These are phyloP conservation scores for Neonectria neomacrospora DNA, from an alignment of 2,329 filamentous ascomycete genomes.

Conservation along the genomic window DNA sequence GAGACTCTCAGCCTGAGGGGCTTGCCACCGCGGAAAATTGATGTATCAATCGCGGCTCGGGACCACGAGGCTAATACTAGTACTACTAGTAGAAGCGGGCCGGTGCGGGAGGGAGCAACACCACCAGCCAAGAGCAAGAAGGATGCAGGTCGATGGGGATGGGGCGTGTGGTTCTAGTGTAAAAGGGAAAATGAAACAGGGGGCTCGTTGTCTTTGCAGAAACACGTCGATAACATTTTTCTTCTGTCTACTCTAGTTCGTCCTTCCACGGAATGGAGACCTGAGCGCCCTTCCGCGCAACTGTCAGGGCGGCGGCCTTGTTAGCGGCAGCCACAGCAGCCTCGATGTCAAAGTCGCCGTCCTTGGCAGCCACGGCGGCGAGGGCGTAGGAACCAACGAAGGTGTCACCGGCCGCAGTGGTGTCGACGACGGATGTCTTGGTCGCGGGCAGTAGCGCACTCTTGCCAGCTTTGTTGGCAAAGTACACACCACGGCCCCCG, in stretches of 20 bases:
- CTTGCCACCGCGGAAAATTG: slow-evolving; percentile 32
- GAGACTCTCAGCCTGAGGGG: slow-evolving; percentile 37
- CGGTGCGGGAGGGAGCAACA: slow-evolving; percentile 24
- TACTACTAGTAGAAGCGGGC: slow-evolving; percentile 14
- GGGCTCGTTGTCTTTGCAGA: slow-evolving; percentile 11
- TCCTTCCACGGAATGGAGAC: slow-evolving; percentile 58
- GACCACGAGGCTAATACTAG: slow-evolving; percentile 20
- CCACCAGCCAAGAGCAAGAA: slow-evolving; percentile 37
- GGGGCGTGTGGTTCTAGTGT: slow-evolving; percentile 46
- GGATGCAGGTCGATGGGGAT: slow-evolving; percentile 44
- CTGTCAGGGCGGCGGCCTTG: slow-evolving; percentile 55
- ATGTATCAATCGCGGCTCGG: slow-evolving; percentile 27
- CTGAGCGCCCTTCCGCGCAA: slow-evolving; percentile 56
- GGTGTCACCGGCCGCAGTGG: slow-evolving; percentile 93
- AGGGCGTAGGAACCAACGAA: slow-evolving; percentile 92
- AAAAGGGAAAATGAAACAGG: neutral
- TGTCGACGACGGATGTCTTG: slow-evolving; percentile 85
- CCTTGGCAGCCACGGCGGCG: slow-evolving; percentile 66
- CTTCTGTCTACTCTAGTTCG: slow-evolving; percentile 49
- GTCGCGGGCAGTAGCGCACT: slow-evolving; percentile 69
- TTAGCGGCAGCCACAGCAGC: slow-evolving; percentile 67
- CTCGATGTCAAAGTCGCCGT: slow-evolving; percentile 62
- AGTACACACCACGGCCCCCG: slow-evolving; percentile 82
- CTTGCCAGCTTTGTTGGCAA: slow-evolving; percentile 56
- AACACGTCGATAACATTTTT: slow-evolving; percentile 30